Evolutionary conservation across 345 rosid species (phyloP).

Genomic region (Eucalyptus decipiens): DNA sequence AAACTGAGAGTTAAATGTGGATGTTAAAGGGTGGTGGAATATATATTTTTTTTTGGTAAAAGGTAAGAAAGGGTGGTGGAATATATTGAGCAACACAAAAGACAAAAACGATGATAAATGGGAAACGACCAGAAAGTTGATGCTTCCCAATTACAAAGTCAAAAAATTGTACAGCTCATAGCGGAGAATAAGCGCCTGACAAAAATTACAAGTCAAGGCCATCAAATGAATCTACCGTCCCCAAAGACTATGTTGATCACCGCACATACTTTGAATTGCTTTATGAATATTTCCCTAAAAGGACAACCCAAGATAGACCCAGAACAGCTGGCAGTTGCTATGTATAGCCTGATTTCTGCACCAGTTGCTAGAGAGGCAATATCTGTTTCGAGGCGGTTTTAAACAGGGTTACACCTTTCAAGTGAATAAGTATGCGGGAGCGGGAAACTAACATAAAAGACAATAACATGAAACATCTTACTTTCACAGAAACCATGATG

Average conservation of each 20-base stretch:
- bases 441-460: not conserved
- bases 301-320: not conserved
- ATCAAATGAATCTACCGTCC: not conserved
- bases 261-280: not conserved
- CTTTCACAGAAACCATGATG: not conserved
- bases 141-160: not conserved
- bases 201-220: not conserved
- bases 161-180: not conserved
- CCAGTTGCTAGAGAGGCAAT: not conserved
- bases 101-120: not conserved
- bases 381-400: not conserved
- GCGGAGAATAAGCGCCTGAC: not conserved
- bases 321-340: not conserved
- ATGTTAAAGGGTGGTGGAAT: not conserved
- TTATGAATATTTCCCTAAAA: not conserved
- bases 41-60: not conserved
- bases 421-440: not conserved
- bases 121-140: not conserved
- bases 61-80: not conserved
- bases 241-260: not conserved
- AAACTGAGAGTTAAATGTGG: not conserved
- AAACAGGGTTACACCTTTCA: not conserved
- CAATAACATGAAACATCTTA: not conserved
- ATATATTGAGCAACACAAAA: not conserved
- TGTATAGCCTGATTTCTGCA: not conserved